Percentiles rank a stretch among this genome's conserved stretches.
Evolutionary conservation across 31 red algal species (phyloP).

Genomic region (Odonthalia washingtoniensis): DNA sequence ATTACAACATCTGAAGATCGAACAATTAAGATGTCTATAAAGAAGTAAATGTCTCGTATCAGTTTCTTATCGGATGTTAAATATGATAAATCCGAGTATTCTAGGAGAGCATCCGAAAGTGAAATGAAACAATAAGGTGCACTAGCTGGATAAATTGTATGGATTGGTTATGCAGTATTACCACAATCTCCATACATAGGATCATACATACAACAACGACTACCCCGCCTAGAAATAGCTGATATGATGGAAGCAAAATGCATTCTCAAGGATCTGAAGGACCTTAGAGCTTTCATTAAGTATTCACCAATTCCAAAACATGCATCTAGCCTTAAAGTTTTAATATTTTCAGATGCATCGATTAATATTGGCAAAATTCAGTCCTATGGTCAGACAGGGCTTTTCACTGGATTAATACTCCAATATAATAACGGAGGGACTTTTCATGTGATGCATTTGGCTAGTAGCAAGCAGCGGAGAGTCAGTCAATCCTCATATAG

Average conservation of each 20-base stretch:
- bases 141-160: background rate
- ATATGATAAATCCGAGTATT: background rate
- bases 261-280: conserved; percentile 17
- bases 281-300: background rate
- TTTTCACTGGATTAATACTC: conserved; percentile 9
- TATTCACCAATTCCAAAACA: background rate
- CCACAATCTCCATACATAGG: conserved; percentile 19
- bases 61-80: background rate
- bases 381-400: conserved; percentile 28
- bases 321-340: background rate
- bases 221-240: background rate
- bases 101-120: background rate
- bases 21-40: conserved; percentile 17
- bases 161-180: conserved; percentile 15
- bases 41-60: background rate
- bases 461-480: conserved; percentile 9
- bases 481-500: conserved; percentile 28
- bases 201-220: conserved; percentile 10
- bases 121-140: conserved; percentile 1
- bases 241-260: conserved; percentile 5
- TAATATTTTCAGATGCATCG: conserved; percentile 28
- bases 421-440: background rate
- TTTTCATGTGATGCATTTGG: conserved; percentile 30
- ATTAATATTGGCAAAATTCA: conserved; percentile 9
- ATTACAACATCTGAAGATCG: background rate